phyloP scores from a whole-genome alignment of 225 moss, liverwort and hornwort genomes.

The Polytrichum commune region DNA sequence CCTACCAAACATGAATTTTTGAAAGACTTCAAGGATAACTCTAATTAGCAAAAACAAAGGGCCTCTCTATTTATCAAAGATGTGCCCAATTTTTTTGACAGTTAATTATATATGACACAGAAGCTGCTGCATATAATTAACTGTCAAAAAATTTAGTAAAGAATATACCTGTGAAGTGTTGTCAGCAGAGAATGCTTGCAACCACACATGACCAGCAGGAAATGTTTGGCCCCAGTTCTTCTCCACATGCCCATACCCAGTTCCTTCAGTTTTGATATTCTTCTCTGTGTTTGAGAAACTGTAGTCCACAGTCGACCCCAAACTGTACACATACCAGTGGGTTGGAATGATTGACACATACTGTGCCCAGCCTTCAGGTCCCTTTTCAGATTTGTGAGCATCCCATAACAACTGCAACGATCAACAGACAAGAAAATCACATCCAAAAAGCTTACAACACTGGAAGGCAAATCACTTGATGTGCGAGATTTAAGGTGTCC shows the following conservation, averaged over 20 bases:
- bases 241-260: constrained; percentile 65
- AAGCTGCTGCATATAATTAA: no score
- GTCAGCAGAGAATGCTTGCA: constrained; percentile 61
- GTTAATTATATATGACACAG: no score
- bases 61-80: no score
- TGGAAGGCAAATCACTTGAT: no score
- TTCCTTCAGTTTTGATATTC: constrained; percentile 39
- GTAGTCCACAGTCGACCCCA: constrained; percentile 59
- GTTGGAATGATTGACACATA: constrained; percentile 51
- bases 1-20: no score
- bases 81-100: no score
- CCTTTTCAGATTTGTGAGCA: constrained; percentile 53
- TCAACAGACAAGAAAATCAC: no score
- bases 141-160: no score
- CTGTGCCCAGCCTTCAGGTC: constrained; percentile 83
- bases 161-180: constrained; percentile 59
- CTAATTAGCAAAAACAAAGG: no score
- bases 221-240: constrained; percentile 85
- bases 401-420: constrained; percentile 65
- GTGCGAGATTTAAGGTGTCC: no score
- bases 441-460: no score
- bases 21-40: no score
- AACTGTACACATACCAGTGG: constrained; percentile 87
- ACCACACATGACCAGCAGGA: constrained; percentile 89
- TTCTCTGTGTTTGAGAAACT: constrained; percentile 54